These are phyloP conservation scores for Orychophragmus violaceus DNA, from an alignment of 345 rosid species.

Conservation along the genomic window DNA sequence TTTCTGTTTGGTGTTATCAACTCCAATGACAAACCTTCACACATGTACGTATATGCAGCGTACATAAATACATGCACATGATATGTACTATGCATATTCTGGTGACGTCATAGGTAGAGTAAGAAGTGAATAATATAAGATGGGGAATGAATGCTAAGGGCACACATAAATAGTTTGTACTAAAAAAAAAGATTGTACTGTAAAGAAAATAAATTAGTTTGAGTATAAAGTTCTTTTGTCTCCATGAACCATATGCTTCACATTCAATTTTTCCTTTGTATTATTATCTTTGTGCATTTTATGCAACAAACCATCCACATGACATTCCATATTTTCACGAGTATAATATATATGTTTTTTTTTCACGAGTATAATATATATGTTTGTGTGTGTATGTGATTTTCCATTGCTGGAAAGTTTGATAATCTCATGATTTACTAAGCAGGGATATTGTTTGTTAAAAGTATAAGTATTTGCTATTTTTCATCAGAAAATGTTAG, in stretches of 20 bases:
- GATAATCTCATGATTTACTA: slow-evolving; percentile 6
- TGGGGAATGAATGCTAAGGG: slow-evolving; percentile 17
- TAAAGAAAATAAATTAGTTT: neutral
- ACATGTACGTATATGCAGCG: neutral
- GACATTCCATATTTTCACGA: slow-evolving; percentile 11
- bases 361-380: neutral
- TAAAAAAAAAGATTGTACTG: neutral
- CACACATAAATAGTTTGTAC: neutral
- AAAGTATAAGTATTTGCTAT: neutral
- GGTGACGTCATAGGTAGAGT: slow-evolving; percentile 46
- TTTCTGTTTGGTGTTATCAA: neutral
- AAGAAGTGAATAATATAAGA: slow-evolving; percentile 30
- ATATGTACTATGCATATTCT: slow-evolving; percentile 10
- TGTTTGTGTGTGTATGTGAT: slow-evolving; percentile 8
- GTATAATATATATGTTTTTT: neutral
- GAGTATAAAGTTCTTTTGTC: slow-evolving; percentile 34
- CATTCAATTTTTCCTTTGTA: slow-evolving; percentile 8
- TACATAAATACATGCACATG: slow-evolving; percentile 13
- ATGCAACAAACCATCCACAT: slow-evolving; percentile 21
- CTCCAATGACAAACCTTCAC: neutral
- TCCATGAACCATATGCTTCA: slow-evolving; percentile 29
- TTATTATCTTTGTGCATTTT: neutral
- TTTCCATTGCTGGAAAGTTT: neutral
- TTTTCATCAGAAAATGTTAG: neutral
- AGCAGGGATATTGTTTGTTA: neutral